These are phyloP conservation scores for Trichoderma orchidacearum DNA, from an alignment of 495 filamentous ascomycete genomes.

Conservation along the genomic window DNA sequence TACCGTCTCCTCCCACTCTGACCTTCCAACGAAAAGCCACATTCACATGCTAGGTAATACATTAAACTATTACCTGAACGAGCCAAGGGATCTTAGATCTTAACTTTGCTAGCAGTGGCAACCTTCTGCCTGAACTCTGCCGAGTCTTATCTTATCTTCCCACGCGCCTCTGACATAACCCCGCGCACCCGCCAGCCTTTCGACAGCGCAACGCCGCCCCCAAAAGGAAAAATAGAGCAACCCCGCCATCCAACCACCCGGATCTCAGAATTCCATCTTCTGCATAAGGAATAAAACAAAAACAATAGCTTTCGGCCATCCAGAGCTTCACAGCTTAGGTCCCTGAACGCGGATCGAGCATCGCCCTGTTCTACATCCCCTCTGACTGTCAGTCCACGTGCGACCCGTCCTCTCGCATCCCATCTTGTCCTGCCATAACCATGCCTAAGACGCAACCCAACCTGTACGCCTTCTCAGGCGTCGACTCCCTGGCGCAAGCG, in stretches of 20 bases:
- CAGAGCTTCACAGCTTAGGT: neutral
- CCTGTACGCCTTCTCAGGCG: constrained; percentile 65
- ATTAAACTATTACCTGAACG: neutral
- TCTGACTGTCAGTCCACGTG: neutral
- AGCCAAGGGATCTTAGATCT: neutral
- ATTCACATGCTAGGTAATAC: neutral
- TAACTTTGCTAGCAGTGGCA: neutral
- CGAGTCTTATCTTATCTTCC: neutral
- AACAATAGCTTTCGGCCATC: neutral
- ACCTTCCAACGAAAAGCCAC: too few species aligned
- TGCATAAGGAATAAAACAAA: neutral
- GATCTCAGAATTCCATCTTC: too few species aligned
- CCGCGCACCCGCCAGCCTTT: neutral
- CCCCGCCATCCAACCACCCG: neutral
- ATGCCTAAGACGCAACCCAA: constrained; percentile 64
- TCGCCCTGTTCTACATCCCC: neutral
- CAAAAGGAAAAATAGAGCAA: neutral
- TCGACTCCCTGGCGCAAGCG: constrained; percentile 52
- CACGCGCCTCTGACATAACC: neutral
- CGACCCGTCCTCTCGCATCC: neutral
- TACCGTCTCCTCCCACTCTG: too few species aligned
- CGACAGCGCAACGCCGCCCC: neutral
- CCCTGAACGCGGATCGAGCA: neutral
- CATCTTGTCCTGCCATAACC: constrained; percentile 8
- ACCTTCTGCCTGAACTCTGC: neutral